Percentiles rank a stretch among this genome's conserved stretches.
Conservation (phyloP, 2,329 filamentous ascomycete species). For the Tolypocladium capitatum region DNA sequence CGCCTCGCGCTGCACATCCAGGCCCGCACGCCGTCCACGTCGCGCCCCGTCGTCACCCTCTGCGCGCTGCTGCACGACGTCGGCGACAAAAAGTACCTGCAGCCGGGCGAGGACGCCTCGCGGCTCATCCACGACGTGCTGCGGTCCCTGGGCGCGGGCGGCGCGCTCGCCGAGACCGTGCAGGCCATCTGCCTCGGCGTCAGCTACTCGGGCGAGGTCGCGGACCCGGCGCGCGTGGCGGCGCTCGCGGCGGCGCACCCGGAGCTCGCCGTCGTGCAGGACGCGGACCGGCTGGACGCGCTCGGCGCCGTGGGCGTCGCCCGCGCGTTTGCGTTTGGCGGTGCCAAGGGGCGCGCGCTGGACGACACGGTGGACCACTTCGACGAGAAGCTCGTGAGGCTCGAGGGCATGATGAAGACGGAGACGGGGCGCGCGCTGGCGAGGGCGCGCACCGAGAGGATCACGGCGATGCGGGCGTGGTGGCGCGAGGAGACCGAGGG, state of each 20-base stretch:
- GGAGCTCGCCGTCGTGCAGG: constrained; percentile 63
- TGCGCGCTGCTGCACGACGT: constrained; percentile 76
- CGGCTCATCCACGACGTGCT: constrained; percentile 45
- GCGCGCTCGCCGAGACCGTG: constrained; percentile 48
- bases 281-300: constrained; percentile 85
- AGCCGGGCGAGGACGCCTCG: constrained; percentile 40
- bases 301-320: constrained; percentile 79
- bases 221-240: constrained; percentile 46
- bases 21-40: constrained; percentile 26
- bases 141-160: constrained; percentile 38
- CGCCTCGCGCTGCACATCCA: constrained; percentile 58
- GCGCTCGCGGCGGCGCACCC: constrained; percentile 51
- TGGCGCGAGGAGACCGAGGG: constrained; percentile 38
- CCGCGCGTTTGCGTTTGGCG: constrained; percentile 51
- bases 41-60: constrained; percentile 45
- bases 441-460: constrained; percentile 35
- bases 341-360: constrained; percentile 47
- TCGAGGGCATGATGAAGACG: constrained; percentile 56
- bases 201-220: constrained; percentile 62
- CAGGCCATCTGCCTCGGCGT: constrained; percentile 65
- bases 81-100: constrained; percentile 70
- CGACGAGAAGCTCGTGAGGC: constrained; percentile 55
- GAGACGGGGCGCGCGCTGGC: constrained; percentile 39
- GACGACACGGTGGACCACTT: constrained; percentile 61
- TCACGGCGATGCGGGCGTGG: constrained; percentile 42